Evolutionary conservation across 1,284 basidiomycete species (phyloP).

Genomic region (Cystobasidium slooffiae): DNA sequence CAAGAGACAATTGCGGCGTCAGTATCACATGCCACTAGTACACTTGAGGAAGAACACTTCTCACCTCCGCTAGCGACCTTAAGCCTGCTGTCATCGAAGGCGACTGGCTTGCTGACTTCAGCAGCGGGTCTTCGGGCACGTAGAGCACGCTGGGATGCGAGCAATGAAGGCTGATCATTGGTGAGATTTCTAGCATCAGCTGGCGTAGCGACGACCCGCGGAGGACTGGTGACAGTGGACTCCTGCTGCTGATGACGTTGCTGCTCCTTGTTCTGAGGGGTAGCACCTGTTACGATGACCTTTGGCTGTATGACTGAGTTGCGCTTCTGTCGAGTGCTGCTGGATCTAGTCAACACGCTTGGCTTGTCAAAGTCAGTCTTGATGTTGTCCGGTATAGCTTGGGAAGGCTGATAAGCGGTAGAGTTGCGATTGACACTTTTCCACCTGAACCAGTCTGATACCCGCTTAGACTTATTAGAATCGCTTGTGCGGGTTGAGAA

Average conservation of each 20-base stretch:
- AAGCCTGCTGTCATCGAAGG: slow-evolving; percentile 42
- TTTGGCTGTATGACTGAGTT: slow-evolving; percentile 19
- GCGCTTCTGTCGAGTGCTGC: slow-evolving; percentile 24
- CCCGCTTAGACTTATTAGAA: slow-evolving; percentile 62
- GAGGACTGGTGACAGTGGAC: background rate
- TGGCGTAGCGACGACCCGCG: slow-evolving; percentile 32
- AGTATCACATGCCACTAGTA: slow-evolving; percentile 21
- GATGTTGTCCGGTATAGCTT: slow-evolving; percentile 16
- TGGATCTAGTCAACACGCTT: slow-evolving; percentile 17
- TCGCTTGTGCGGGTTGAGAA: slow-evolving; percentile 27
- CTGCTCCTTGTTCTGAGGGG: background rate
- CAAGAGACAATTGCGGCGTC: slow-evolving; percentile 25
- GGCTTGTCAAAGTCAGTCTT: slow-evolving; percentile 22
- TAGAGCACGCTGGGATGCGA: slow-evolving; percentile 1
- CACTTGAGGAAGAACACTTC: background rate
- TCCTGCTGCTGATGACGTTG: slow-evolving; percentile 5
- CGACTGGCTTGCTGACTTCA: slow-evolving; percentile 10
- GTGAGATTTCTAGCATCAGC: slow-evolving; percentile 29
- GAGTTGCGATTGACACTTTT: slow-evolving; percentile 56
- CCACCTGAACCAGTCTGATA: slow-evolving; percentile 69
- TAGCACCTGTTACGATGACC: slow-evolving; percentile 33
- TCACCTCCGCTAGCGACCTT: slow-evolving; percentile 48
- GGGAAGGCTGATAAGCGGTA: slow-evolving; percentile 9
- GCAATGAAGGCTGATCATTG: slow-evolving; percentile 9
- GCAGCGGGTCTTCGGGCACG: slow-evolving; percentile 21